Evolutionary conservation across 371 early-diverging fungal species (phyloP).

Genomic region (Saksenaea vasiformis): DNA sequence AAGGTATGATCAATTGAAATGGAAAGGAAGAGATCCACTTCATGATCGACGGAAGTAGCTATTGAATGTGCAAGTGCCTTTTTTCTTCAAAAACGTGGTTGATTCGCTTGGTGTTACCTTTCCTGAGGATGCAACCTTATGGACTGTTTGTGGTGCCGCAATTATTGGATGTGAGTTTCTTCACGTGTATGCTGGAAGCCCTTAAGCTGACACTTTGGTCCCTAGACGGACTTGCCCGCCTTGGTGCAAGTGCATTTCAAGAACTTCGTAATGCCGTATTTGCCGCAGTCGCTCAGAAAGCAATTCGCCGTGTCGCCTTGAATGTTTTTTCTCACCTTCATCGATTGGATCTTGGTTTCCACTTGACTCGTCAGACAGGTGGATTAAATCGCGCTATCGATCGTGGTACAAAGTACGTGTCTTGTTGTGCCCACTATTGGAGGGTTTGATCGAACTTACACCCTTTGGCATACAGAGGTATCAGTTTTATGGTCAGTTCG

Average conservation of each 20-base stretch:
- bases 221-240: slow-evolving; percentile 84
- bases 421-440: background rate
- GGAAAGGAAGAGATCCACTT: background rate
- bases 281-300: slow-evolving; percentile 92
- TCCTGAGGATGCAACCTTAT: slow-evolving; percentile 63
- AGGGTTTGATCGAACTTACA: background rate
- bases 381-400: slow-evolving; percentile 95
- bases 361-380: slow-evolving; percentile 91
- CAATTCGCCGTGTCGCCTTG: slow-evolving; percentile 85
- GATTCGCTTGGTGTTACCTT: slow-evolving; percentile 67
- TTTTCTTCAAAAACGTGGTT: slow-evolving; percentile 89
- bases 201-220: background rate
- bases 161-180: slow-evolving; percentile 79
- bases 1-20: slow-evolving; percentile 41
- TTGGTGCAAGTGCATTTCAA: slow-evolving; percentile 82
- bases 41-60: slow-evolving; percentile 42
- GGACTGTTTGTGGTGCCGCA: slow-evolving; percentile 81
- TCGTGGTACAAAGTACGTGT: slow-evolving; percentile 90
- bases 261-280: slow-evolving; percentile 95
- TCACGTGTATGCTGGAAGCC: background rate
- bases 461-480: slow-evolving; percentile 62
- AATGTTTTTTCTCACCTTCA: slow-evolving; percentile 90
- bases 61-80: slow-evolving; percentile 93
- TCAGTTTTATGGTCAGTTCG: slow-evolving; percentile 88
- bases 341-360: slow-evolving; percentile 84